phyloP scores from a whole-genome alignment of 2,329 filamentous ascomycete species.

The Trichoderma gracile region DNA sequence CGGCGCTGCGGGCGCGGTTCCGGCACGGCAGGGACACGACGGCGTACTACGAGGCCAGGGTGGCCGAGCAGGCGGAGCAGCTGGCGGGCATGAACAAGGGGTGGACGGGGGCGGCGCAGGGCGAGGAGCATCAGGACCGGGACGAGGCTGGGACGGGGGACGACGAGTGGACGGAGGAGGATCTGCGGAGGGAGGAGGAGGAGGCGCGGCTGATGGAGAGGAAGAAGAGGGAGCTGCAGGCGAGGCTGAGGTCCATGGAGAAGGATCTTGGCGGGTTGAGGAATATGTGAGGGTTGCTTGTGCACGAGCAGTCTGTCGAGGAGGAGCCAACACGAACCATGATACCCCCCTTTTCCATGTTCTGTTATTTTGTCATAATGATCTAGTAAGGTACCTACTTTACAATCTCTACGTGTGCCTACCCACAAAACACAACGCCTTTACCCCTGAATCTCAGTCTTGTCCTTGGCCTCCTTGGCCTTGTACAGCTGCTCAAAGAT shows the following conservation, averaged over 20 bases:
- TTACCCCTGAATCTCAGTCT: neutral
- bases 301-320: neutral
- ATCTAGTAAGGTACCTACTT: no score
- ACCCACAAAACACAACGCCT: no score
- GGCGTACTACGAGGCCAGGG: slow-evolving; percentile 75
- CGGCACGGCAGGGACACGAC: slow-evolving; percentile 71
- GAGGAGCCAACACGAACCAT: neutral
- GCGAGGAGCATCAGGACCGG: slow-evolving; percentile 56
- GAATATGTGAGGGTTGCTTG: slow-evolving; percentile 46
- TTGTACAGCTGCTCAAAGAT: slow-evolving; percentile 68
- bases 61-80: slow-evolving; percentile 73
- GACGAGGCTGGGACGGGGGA: slow-evolving; percentile 51
- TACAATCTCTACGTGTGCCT: no score
- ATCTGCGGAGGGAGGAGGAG: slow-evolving; percentile 68
- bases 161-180: slow-evolving; percentile 64
- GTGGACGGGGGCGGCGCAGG: slow-evolving; percentile 55
- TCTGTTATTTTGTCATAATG: no score
- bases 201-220: slow-evolving; percentile 59
- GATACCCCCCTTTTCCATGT: slow-evolving; percentile 6
- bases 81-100: slow-evolving; percentile 69
- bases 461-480: slow-evolving; percentile 46
- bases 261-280: slow-evolving; percentile 57
- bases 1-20: slow-evolving; percentile 69
- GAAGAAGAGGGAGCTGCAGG: slow-evolving; percentile 58
- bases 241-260: slow-evolving; percentile 54